phyloP scores from a whole-genome alignment of 2,329 filamentous ascomycete genomes.

The Emmonsia crescens region DNA sequence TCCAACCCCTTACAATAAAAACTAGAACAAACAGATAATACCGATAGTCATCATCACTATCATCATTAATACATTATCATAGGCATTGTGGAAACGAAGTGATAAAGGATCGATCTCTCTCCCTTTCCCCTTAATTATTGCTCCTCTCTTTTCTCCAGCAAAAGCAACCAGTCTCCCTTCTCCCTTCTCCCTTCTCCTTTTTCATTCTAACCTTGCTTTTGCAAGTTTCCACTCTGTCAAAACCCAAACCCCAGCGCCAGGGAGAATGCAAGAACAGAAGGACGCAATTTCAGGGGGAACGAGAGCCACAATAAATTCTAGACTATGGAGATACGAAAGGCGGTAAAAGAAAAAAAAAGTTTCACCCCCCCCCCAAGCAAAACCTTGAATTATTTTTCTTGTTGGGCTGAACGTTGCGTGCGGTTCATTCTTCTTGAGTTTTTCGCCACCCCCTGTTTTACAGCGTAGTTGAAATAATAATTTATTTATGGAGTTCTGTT shows the following conservation, averaged over 20 bases:
- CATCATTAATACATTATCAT: no score
- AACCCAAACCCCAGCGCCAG: neutral
- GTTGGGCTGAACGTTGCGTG: neutral
- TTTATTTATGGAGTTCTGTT: neutral
- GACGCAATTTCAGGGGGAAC: neutral
- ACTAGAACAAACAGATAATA: no score
- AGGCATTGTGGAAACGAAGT: neutral
- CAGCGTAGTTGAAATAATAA: no score
- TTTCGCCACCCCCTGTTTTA: conserved; percentile 1
- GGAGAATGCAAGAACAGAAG: neutral
- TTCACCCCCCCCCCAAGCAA: neutral
- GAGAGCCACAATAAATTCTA: neutral
- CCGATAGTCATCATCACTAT: no score
- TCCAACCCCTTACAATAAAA: neutral
- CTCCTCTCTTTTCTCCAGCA: neutral
- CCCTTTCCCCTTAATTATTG: no score
- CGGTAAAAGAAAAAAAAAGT: neutral
- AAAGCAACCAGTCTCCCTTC: neutral
- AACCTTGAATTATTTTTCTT: neutral
- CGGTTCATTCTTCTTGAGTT: neutral
- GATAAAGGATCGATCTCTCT: neutral
- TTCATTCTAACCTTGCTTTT: neutral
- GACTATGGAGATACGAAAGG: neutral
- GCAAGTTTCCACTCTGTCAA: neutral
- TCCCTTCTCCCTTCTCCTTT: neutral